These are phyloP conservation scores for Plasmodium gonderi DNA, from an alignment of 169 alveolate species.

Conservation along the genomic window DNA sequence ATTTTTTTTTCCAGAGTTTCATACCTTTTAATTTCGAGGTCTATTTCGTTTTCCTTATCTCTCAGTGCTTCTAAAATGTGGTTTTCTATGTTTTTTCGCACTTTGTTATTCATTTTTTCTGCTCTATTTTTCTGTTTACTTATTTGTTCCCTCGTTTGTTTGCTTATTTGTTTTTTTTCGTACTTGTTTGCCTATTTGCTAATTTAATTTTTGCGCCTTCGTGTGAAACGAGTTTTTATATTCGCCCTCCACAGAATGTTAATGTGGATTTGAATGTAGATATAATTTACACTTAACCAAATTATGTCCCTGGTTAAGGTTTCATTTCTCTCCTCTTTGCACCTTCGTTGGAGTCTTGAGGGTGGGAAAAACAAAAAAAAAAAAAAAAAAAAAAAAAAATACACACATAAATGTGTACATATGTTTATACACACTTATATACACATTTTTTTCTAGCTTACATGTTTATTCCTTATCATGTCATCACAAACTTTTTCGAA, in stretches of 20 bases:
- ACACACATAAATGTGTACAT: background rate
- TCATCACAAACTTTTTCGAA: background rate
- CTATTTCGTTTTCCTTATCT: slow-evolving; percentile 84
- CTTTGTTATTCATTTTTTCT: slow-evolving; percentile 27
- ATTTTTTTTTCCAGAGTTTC: slow-evolving; percentile 77
- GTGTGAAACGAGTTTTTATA: background rate
- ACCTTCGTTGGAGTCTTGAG: no score
- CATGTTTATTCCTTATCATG: background rate
- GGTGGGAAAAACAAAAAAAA: no score
- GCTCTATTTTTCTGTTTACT: background rate
- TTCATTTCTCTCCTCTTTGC: background rate
- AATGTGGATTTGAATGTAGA: background rate
- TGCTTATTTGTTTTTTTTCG: background rate
- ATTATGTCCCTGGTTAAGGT: background rate
- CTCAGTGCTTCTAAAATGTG: slow-evolving; percentile 74
- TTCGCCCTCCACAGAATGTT: background rate
- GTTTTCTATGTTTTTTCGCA: slow-evolving; percentile 62
- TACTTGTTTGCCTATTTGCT: background rate
- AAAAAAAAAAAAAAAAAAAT: background rate
- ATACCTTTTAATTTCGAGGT: slow-evolving; percentile 76
- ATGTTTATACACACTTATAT: background rate
- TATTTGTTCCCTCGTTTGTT: background rate
- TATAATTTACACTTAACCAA: background rate
- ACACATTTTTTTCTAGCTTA: background rate
- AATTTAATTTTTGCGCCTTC: background rate